Percentiles rank a stretch among this genome's conserved stretches.
These are phyloP conservation scores for Leccinum griseonigrum DNA, from an alignment of 1,284 basidiomycete genomes.

Conservation along the genomic window DNA sequence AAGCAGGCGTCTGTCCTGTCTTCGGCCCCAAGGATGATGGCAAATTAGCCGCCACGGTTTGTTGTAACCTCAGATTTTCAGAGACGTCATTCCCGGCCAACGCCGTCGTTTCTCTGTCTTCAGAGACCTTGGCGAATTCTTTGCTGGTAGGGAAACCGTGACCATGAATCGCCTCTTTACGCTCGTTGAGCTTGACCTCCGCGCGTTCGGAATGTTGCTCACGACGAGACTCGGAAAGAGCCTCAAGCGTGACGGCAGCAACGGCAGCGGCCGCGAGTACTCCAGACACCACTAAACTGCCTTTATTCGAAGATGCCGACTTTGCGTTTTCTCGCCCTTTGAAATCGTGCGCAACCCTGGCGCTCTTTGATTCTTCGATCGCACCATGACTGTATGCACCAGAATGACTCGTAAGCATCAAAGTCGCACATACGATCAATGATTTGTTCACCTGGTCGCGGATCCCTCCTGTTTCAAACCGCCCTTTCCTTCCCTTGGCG, in stretches of 20 bases:
- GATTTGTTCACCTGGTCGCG: slow-evolving; percentile 9
- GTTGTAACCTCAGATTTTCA: background rate
- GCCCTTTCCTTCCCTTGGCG: background rate
- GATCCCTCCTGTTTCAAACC: background rate
- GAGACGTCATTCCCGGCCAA: background rate
- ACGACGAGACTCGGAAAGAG: slow-evolving; percentile 3
- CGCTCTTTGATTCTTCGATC: background rate
- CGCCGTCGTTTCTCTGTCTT: background rate
- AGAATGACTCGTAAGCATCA: slow-evolving; percentile 4
- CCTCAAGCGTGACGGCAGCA: slow-evolving; percentile 13
- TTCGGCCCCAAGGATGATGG: background rate
- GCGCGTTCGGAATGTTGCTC: slow-evolving; percentile 3
- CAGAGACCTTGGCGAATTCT: background rate
- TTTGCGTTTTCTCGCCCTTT: background rate
- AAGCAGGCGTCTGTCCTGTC: background rate
- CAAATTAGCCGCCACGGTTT: background rate
- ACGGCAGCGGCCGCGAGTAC: slow-evolving; percentile 14
- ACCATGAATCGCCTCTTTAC: background rate
- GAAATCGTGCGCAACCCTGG: background rate
- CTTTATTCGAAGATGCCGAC: slow-evolving; percentile 5
- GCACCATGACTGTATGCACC: background rate
- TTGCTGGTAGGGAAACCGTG: background rate
- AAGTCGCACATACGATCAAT: background rate
- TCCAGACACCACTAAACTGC: slow-evolving; percentile 8
- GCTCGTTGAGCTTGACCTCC: background rate